Evolutionary conservation across 1,284 basidiomycete species (phyloP).

Genomic region (Sphagnurus paluster): DNA sequence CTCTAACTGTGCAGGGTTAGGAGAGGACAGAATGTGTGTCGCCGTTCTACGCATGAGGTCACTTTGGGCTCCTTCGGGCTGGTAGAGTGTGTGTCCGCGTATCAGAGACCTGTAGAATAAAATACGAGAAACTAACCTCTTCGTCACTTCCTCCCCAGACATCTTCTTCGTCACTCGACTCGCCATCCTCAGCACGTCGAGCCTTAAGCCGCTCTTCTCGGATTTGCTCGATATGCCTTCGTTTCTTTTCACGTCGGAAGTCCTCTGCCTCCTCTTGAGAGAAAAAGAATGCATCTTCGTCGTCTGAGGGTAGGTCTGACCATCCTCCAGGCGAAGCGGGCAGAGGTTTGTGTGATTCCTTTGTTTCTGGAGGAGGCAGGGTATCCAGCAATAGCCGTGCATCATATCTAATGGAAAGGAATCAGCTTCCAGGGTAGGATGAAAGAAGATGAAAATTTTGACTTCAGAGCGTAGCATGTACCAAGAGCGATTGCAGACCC

Average conservation of each 20-base stretch:
- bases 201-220: conserved; percentile 66
- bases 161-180: conserved; percentile 33
- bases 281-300: conserved; percentile 81
- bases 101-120: conserved; percentile 1
- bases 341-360: conserved; percentile 3
- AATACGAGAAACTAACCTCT: conserved; percentile 47
- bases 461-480: conserved; percentile 20
- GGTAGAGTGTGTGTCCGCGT: conserved; percentile 1
- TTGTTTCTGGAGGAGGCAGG: conserved; percentile 29
- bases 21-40: conserved; percentile 60
- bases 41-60: conserved; percentile 80
- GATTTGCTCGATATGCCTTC: conserved; percentile 57
- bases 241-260: conserved; percentile 64
- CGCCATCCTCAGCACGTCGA: conserved; percentile 46
- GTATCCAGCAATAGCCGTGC: conserved; percentile 70
- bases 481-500: conserved; percentile 4
- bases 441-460: conserved; percentile 22
- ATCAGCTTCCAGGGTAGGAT: conserved; percentile 13
- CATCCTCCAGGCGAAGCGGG: conserved; percentile 61
- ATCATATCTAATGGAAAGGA: conserved; percentile 62
- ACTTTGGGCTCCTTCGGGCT: conserved; percentile 69
- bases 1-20: conserved; percentile 77
- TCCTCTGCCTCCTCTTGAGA: conserved; percentile 66
- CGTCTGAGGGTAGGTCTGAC: conserved; percentile 81
- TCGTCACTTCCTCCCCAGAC: conserved; percentile 74